Percentiles rank a stretch among this genome's conserved stretches.
Evolutionary conservation across 495 filamentous ascomycete species (phyloP).

Genomic region (Hypoxylon perforatum): DNA sequence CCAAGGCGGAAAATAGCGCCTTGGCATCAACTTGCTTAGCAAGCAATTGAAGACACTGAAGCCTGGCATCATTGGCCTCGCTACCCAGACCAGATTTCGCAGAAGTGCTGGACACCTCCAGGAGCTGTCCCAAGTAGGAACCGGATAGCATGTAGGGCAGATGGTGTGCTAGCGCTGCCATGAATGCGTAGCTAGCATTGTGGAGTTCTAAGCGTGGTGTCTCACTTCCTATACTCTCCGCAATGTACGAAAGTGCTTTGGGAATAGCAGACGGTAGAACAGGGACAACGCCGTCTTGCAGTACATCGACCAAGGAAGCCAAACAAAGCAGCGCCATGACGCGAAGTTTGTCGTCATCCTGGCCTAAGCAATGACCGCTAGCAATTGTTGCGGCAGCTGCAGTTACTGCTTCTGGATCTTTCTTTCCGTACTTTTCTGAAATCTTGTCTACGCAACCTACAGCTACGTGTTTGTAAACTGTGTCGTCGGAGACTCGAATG

Average conservation of each 20-base stretch:
- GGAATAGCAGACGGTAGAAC: slow-evolving; percentile 80
- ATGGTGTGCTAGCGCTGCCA: slow-evolving; percentile 79
- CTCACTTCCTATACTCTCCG: slow-evolving; percentile 65
- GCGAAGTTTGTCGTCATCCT: slow-evolving; percentile 75
- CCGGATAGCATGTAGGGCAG: slow-evolving; percentile 87
- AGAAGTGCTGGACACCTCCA: slow-evolving; percentile 76
- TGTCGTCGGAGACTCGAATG: slow-evolving; percentile 74
- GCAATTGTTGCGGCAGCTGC: slow-evolving; percentile 80
- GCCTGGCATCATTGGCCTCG: slow-evolving; percentile 70
- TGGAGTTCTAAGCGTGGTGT: slow-evolving; percentile 71
- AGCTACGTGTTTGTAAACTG: slow-evolving; percentile 80
- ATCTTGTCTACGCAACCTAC: slow-evolving; percentile 90
- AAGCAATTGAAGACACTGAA: slow-evolving; percentile 74
- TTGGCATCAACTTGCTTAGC: slow-evolving; percentile 79
- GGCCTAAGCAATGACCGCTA: slow-evolving; percentile 78
- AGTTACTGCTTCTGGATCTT: slow-evolving; percentile 71
- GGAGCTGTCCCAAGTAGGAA: slow-evolving; percentile 73
- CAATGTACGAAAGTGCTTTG: slow-evolving; percentile 74
- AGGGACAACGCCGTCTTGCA: slow-evolving; percentile 86
- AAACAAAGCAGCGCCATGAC: slow-evolving; percentile 88
- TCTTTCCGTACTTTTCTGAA: slow-evolving; percentile 90
- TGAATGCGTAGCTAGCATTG: slow-evolving; percentile 81
- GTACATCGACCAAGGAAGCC: slow-evolving; percentile 84
- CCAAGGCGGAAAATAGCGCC: slow-evolving; percentile 71
- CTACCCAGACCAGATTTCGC: slow-evolving; percentile 65